These are phyloP conservation scores for Starmerella geochares DNA, from an alignment of 805 yeast genomes.

Conservation along the genomic window DNA sequence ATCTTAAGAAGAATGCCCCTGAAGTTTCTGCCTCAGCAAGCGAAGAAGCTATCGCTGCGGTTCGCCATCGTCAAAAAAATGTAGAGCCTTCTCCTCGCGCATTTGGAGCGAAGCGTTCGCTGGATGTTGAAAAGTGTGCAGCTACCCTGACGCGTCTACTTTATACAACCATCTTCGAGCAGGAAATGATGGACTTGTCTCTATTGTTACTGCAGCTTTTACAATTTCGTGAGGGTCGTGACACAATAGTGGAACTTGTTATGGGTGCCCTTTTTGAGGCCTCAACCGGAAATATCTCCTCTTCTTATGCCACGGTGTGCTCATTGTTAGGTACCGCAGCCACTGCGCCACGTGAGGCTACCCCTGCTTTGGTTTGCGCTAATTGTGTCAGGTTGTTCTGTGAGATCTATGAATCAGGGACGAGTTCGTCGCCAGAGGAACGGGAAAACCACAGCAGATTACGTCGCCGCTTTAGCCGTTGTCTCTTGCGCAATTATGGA, in stretches of 20 bases:
- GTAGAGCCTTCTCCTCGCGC: neutral
- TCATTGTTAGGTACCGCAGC: neutral
- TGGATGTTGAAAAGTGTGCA: neutral
- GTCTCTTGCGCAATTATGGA: neutral
- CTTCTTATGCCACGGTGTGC: neutral
- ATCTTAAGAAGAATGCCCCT: neutral
- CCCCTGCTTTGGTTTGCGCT: slow-evolving; percentile 4
- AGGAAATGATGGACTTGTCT: neutral
- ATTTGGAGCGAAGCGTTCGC: neutral
- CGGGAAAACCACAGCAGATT: neutral
- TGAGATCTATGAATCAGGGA: neutral
- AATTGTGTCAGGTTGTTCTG: neutral
- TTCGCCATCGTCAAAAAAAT: neutral
- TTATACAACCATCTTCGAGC: neutral
- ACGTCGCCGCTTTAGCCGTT: neutral
- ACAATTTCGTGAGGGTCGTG: neutral
- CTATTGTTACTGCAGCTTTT: neutral
- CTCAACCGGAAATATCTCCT: neutral
- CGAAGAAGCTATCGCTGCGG: neutral
- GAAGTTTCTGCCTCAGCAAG: neutral
- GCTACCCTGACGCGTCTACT: neutral
- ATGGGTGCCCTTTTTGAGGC: neutral
- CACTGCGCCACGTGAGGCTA: neutral
- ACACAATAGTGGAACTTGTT: neutral
- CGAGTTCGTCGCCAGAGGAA: neutral